Conservation (phyloP, 441 rosid genomes). For the Adansonia madagascariensis region DNA sequence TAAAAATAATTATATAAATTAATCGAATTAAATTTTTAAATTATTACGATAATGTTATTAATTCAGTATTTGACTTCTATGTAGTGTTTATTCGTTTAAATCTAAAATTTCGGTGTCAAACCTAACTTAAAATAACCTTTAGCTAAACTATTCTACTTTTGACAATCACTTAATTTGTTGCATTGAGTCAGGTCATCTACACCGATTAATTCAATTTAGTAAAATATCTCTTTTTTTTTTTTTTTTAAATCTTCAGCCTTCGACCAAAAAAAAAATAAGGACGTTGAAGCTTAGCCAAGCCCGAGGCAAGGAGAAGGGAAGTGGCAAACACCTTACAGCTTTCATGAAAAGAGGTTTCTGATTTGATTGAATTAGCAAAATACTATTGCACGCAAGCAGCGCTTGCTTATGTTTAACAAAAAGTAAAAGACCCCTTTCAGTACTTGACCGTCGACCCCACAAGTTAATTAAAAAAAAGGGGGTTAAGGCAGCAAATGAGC, state of each 20-base stretch:
- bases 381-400: background rate
- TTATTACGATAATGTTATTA: background rate
- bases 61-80: background rate
- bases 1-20: too few relatives aligned
- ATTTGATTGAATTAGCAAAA: background rate
- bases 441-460: background rate
- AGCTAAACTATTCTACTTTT: too few relatives aligned
- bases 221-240: background rate
- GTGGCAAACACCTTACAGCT: background rate
- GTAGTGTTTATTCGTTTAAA: too few relatives aligned
- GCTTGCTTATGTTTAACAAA: background rate
- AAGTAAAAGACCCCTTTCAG: background rate
- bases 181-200: background rate
- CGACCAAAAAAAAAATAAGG: background rate
- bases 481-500: background rate
- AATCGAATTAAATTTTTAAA: too few relatives aligned
- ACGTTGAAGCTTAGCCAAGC: too few relatives aligned
- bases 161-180: background rate
- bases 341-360: background rate
- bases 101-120: background rate
- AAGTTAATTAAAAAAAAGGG: background rate
- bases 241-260: too few relatives aligned
- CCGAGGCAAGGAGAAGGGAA: too few relatives aligned
- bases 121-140: background rate
- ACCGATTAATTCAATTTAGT: background rate